A percentile compares a stretch with the other conserved stretches of the same genome.
These are phyloP conservation scores for Raphanus sativus DNA, from an alignment of 345 rosid genomes.

Conservation along the genomic window DNA sequence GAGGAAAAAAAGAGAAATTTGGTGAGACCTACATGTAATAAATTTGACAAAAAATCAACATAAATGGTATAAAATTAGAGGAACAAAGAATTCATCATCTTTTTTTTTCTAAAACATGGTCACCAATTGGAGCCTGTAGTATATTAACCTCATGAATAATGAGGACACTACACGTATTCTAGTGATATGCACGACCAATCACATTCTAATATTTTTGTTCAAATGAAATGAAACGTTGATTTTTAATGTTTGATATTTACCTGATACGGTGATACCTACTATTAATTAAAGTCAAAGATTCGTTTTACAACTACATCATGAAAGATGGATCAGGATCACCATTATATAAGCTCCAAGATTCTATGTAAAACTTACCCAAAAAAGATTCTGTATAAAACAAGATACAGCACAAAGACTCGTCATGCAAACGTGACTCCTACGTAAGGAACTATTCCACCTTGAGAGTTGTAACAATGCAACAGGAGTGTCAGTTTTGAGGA, in stretches of 20 bases:
- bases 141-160: neutral
- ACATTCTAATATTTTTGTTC: neutral
- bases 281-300: neutral
- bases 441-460: too few species aligned
- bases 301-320: neutral
- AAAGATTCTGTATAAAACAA: neutral
- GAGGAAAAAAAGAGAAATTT: too few species aligned
- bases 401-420: neutral
- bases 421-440: too few species aligned
- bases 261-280: neutral
- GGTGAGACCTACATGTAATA: too few species aligned
- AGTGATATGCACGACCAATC: neutral
- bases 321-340: neutral
- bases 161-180: neutral
- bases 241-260: neutral
- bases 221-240: neutral
- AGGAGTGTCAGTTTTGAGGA: too few species aligned
- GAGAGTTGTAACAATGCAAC: too few species aligned
- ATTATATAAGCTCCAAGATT: neutral
- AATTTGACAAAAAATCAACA: too few species aligned
- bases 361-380: too few species aligned
- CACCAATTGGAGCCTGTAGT: neutral
- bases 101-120: too few species aligned
- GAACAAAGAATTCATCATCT: too few species aligned
- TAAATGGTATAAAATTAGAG: too few species aligned